Base-by-base conservation (phyloP, 371 early-diverging fungal genomes). In the Mortierella sp. region DNA sequence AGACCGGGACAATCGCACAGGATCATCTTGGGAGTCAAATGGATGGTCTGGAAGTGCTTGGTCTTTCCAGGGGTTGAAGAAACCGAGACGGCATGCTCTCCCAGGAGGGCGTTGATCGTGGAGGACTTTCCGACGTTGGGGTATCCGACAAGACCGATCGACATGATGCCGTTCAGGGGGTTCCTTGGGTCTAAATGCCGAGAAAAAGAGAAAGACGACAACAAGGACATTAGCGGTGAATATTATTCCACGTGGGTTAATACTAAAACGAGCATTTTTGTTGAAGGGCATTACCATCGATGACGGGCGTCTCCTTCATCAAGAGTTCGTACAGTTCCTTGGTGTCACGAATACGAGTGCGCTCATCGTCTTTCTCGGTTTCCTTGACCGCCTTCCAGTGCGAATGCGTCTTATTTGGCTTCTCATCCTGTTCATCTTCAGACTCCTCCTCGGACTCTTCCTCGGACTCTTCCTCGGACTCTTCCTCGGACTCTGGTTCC, bases 101-200 rank as follows among this genome's bases (percentile, higher is more conserved):
- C 97, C 55, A 97, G 88, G 50, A 99, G 84, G 2, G 99, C 94
- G 86, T 99, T 99, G 79, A 99, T 95, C 7, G 99, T 99, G 52
- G 97, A 97, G n/a, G 97, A 96, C 85, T 99, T 99, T 78, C 99
- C 99, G 42, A 99, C 99, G 82, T 99, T 99, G 50, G 99, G 99
- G 82, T 99, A 99, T 26, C 99, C 99, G 39, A 99, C 96, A 57
- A 99, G 88, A 71, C 99, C 99, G 81, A 99, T 93, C 12, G 88
- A 93, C 56, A 91, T 81, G 82, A 82, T 88, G 48, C 71, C 68
- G 59, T 78, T 81, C 68, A 79, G 69, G 30, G 70, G 81, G 64
- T 79, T 83, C 46, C 61, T 60, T 37, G 79, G 78, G 14, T 84
- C 82, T 60, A 57, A 17, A 26, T n/a, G n/a, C n/a, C n/a, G 34